Base-by-base conservation (phyloP, 2,329 filamentous ascomycete species). In the Aspergillus neotritici region DNA sequence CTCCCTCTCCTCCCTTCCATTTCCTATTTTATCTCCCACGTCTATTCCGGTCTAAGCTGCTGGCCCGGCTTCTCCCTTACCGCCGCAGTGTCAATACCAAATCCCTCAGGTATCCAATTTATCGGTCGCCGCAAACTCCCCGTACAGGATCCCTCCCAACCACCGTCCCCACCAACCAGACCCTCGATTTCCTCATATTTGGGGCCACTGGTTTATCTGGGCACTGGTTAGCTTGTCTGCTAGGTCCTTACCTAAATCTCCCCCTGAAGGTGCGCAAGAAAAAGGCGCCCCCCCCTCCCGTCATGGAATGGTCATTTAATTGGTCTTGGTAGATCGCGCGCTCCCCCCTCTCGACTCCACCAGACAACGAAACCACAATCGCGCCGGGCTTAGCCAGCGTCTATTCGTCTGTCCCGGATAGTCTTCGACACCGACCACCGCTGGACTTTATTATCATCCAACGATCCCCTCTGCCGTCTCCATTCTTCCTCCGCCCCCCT, bases 271-370 rank as follows among this genome's bases (percentile, higher is more conserved):
- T 47, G 40, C 41, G 47, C 40, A 31, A 35, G 21, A 25, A 25
- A 21, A 25, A 25, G 21, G 50, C 40, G 35, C 34, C 48, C 49
- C 41, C 41, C 45, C 43, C 34, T 37, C 25, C 36, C 42, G 41
- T 49, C 51, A 36, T 41, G 50, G 49, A 52, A 54, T 50, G 51
- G 47, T 45, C 41, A 38, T 48, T 42, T 56, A 53, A 55, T 55
- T 55, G 51, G 51, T 50, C 37, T 50, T 45, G 48, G 53, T 52
- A 54, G 53, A 56, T 56, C 52, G 47, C 52, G 48, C 34, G 44
- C 52, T 48, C 47, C 47, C 21, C 21, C 21, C 21, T 25, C 21
- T 25, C 43, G 44, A 45, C 50, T 56, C 53, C 50, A 50, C 47
- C 44, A 49, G 46, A 54, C 49, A 50, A 49, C 52, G 39, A 30